Evolutionary conservation across 371 early-diverging fungal species (phyloP), one percentile per base, ranked within the genome.

Genomic region (Nematocida minor): DNA sequence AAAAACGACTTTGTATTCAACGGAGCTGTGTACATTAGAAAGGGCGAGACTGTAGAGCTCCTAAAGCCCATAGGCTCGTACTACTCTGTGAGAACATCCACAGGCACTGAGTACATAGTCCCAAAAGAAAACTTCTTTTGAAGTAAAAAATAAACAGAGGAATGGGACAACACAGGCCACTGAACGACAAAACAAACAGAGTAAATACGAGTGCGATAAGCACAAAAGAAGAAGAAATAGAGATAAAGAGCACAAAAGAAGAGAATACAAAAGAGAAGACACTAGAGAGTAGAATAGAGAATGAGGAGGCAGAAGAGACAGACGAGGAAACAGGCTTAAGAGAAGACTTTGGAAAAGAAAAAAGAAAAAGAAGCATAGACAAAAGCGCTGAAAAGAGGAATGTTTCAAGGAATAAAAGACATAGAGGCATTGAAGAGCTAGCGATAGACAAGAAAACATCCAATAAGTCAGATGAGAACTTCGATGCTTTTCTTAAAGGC

Each of bases 11-110:
- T 74, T 64, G 25, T 49, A 20, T 70, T 47, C 36, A 74, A 74
- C 41, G 77, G 77, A 27, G 27, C 49, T 29, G 27, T 64, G 7
- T 74, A 74, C 41, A 74, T 74, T 18, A 14, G 77, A 25, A 74
- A 74, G 49, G 77, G 77, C 1, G 77, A 74, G 51, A 74, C 77
- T 7, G 77, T 74, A 34, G 77, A 74, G 46, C 55, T 74, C 27
- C 41, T 74, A 6, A 62, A 48, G 25, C 16, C 60, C 4, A 74
- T 74, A 2, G 77, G 77, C 1, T 74, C 77, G 22, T 74, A 74
- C 53, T 74, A 74, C 32, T 74, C 77, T 46, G 66, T 74, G 3
- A 62, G 77, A 48, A 74, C 79, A n/a, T 51, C 77, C 22, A 47
- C 51, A 6, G 77, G 77, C 1, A 47, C 46, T 16, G 77, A 74